Conservation (phyloP, 2,329 filamentous ascomycete genomes). For the Penicillium concentricum region DNA sequence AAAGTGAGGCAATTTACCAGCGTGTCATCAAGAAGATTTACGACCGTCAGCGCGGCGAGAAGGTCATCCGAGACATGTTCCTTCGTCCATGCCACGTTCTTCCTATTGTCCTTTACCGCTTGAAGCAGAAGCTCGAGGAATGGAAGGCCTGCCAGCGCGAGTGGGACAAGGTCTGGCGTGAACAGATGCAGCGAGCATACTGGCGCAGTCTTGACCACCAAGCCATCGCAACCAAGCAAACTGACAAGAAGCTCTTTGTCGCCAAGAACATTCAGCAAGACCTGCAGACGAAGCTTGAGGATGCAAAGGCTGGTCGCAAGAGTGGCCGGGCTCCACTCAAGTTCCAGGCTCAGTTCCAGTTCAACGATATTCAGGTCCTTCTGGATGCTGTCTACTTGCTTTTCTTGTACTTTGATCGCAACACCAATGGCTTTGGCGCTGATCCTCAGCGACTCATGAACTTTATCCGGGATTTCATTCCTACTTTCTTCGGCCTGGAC, state of each 20-base stretch:
- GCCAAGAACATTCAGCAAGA: slow-evolving; percentile 86
- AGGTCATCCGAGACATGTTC: slow-evolving; percentile 86
- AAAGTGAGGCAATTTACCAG: slow-evolving; percentile 95
- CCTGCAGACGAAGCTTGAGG: slow-evolving; percentile 89
- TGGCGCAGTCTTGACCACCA: slow-evolving; percentile 97
- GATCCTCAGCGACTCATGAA: slow-evolving; percentile 73
- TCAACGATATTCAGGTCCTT: slow-evolving; percentile 69
- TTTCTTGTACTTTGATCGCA: slow-evolving; percentile 48
- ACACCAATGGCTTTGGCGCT: slow-evolving; percentile 50
- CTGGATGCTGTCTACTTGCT: slow-evolving; percentile 51
- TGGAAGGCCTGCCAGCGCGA: slow-evolving; percentile 97
- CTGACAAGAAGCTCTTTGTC: slow-evolving; percentile 87
- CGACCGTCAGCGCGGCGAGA: slow-evolving; percentile 74
- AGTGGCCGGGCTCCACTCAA: slow-evolving; percentile 60
- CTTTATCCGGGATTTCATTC: slow-evolving; percentile 75
- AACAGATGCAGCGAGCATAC: slow-evolving; percentile 91
- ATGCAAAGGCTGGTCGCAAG: slow-evolving; percentile 72
- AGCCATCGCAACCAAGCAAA: slow-evolving; percentile 82
- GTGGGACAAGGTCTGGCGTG: slow-evolving; percentile 98
- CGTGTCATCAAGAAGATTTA: slow-evolving; percentile 98
- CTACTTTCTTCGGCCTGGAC: slow-evolving; percentile 72
- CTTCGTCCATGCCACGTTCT: slow-evolving; percentile 80
- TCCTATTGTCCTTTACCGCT: slow-evolving; percentile 78
- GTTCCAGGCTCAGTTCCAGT: slow-evolving; percentile 73
- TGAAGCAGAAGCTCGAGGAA: slow-evolving; percentile 96